Conservation (phyloP, 352 stramenopile species). For the Pythium graminicola region DNA sequence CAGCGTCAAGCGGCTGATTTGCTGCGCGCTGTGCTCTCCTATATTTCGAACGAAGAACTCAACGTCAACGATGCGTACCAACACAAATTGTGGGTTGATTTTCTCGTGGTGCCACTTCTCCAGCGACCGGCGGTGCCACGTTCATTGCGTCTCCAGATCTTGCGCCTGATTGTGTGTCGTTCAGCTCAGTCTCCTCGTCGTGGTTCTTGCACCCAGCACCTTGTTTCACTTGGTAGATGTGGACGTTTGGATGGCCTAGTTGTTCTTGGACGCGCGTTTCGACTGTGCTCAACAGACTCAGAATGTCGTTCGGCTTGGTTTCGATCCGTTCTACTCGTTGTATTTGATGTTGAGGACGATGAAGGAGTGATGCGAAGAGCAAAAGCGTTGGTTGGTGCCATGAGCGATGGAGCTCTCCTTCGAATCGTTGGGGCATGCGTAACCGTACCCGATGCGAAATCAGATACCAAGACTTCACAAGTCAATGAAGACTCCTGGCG, state of each 20-base stretch:
- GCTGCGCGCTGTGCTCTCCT: background rate
- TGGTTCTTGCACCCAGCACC: background rate
- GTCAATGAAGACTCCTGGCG: too few relatives aligned
- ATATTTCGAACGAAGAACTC: background rate
- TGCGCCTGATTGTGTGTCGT: background rate
- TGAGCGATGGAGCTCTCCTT: background rate
- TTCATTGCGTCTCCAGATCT: constrained; percentile 1
- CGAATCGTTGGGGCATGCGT: background rate
- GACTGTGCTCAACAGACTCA: background rate
- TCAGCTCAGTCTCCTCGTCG: background rate
- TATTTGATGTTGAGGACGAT: background rate
- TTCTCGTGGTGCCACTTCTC: background rate
- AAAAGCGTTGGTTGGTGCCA: background rate
- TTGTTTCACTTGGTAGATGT: background rate
- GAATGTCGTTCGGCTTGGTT: background rate
- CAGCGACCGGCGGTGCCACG: background rate
- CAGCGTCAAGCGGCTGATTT: constrained; percentile 1
- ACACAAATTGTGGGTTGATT: background rate
- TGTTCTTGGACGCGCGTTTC: constrained; percentile 7
- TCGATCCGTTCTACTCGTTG: background rate
- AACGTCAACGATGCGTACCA: background rate
- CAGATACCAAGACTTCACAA: too few relatives aligned
- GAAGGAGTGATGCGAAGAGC: too few relatives aligned
- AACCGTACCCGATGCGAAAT: too few relatives aligned
- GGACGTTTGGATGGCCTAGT: constrained; percentile 3